phyloP scores from a whole-genome alignment of 2,329 filamentous ascomycete species.

The Claviceps digitariae region DNA sequence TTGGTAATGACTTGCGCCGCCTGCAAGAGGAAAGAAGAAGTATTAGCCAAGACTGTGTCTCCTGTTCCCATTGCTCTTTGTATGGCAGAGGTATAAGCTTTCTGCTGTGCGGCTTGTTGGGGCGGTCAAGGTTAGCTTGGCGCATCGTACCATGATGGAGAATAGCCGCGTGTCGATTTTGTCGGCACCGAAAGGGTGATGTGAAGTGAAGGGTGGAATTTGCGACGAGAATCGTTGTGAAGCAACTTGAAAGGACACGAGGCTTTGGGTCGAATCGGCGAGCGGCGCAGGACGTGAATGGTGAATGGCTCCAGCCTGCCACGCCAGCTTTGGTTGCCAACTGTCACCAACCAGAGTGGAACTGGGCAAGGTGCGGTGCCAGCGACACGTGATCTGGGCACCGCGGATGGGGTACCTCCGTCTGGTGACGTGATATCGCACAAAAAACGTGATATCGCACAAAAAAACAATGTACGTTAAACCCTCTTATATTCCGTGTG shows the following conservation, averaged over 20 bases:
- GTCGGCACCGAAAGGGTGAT: background rate
- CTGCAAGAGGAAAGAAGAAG: slow-evolving; percentile 11
- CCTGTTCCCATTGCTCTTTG: background rate
- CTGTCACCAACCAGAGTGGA: background rate
- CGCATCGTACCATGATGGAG: slow-evolving; percentile 3
- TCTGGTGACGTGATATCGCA: too few species aligned
- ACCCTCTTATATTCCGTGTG: too few species aligned
- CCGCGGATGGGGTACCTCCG: background rate
- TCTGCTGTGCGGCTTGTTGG: background rate
- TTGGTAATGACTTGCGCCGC: slow-evolving; percentile 31
- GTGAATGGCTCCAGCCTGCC: background rate
- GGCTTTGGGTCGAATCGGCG: background rate
- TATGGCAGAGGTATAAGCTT: background rate
- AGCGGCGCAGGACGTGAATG: background rate
- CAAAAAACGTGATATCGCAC: too few species aligned
- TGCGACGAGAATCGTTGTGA: background rate
- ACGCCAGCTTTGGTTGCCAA: background rate
- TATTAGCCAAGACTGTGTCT: slow-evolving; percentile 12
- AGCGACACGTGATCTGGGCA: background rate
- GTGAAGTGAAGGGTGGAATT: background rate
- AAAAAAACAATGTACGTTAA: too few species aligned
- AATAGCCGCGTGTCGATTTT: background rate
- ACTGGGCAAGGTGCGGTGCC: background rate
- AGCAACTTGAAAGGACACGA: background rate
- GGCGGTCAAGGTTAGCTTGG: background rate